phyloP scores from a whole-genome alignment of 768 basidiomycete genomes.

The Mrakia hoshinonis region DNA sequence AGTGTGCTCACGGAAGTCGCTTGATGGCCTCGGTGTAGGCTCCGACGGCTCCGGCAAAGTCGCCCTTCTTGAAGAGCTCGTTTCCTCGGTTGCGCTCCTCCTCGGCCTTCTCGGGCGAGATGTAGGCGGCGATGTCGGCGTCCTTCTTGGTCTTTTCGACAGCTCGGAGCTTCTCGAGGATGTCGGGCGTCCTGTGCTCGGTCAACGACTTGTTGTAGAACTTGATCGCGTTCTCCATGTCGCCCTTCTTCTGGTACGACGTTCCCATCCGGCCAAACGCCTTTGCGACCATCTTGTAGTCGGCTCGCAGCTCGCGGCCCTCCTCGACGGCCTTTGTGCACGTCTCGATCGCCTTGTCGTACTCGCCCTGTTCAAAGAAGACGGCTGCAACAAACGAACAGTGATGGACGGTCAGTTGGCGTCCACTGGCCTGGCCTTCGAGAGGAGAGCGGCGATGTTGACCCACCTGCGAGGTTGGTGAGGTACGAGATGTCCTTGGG shows the following conservation, averaged over 20 bases:
- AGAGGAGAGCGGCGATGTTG: not conserved
- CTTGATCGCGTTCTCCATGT: conserved; percentile 70
- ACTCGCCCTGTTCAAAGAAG: conserved; percentile 88
- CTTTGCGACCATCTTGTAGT: conserved; percentile 93
- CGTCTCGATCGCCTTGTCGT: conserved; percentile 77
- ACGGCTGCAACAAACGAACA: conserved; percentile 60
- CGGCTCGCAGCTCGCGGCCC: conserved; percentile 78
- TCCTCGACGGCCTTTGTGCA: conserved; percentile 97
- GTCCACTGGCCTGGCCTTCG: not conserved
- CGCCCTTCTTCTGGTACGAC: conserved; percentile 70
- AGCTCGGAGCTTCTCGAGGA: conserved; percentile 79
- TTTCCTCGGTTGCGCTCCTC: conserved; percentile 87
- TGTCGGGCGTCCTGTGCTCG: conserved; percentile 90
- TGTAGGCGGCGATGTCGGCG: conserved; percentile 68
- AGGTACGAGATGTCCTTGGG: conserved; percentile 90
- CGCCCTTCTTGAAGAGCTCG: conserved; percentile 74
- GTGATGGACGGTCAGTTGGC: not conserved
- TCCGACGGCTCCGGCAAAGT: conserved; percentile 86
- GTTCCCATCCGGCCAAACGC: conserved; percentile 83
- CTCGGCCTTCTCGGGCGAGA: conserved; percentile 75
- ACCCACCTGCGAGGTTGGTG: conserved; percentile 72
- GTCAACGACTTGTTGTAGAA: conserved; percentile 87
- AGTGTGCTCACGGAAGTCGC: conserved; percentile 71
- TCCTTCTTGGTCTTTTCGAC: conserved; percentile 68
- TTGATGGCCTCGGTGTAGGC: conserved; percentile 93